Evolutionary conservation across 2,329 filamentous ascomycete species (phyloP).

Genomic region (Blastomyces percursus): DNA sequence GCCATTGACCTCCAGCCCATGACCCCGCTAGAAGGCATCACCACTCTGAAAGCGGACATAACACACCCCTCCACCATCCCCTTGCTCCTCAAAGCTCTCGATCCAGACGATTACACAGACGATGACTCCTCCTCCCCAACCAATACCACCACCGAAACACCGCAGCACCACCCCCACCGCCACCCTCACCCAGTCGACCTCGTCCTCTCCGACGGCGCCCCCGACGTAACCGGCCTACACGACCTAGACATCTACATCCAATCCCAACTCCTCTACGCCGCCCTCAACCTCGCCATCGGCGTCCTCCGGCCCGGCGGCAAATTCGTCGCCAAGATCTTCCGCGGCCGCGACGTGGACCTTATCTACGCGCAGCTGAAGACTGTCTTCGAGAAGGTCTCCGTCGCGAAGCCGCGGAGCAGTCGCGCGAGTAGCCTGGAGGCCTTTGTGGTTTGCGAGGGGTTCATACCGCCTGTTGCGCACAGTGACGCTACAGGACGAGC

Average conservation of each 20-base stretch:
- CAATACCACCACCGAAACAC: conserved; percentile 23
- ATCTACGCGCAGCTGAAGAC: conserved; percentile 88
- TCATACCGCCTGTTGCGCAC: conserved; percentile 52
- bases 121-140: conserved; percentile 24
- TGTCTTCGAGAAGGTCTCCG: conserved; percentile 76
- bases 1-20: conserved; percentile 95
- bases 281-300: conserved; percentile 83
- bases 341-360: conserved; percentile 87
- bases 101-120: conserved; percentile 53
- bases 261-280: conserved; percentile 86
- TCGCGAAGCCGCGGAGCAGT: conserved; percentile 88
- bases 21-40: conserved; percentile 83
- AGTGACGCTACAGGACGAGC: neutral
- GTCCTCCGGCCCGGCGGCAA: conserved; percentile 86
- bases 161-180: conserved; percentile 46
- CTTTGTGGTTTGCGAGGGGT: conserved; percentile 90
- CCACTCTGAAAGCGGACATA: conserved; percentile 86
- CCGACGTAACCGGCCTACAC: conserved; percentile 91
- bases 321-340: conserved; percentile 97
- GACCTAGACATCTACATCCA: conserved; percentile 98
- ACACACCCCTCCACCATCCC: conserved; percentile 94
- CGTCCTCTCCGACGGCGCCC: conserved; percentile 88
- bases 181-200: conserved; percentile 75
- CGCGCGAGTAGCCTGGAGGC: conserved; percentile 95
- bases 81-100: conserved; percentile 71